These are phyloP conservation scores for Taxillus chinensis DNA, from an alignment of 164 flowering plant species.

Conservation along the genomic window DNA sequence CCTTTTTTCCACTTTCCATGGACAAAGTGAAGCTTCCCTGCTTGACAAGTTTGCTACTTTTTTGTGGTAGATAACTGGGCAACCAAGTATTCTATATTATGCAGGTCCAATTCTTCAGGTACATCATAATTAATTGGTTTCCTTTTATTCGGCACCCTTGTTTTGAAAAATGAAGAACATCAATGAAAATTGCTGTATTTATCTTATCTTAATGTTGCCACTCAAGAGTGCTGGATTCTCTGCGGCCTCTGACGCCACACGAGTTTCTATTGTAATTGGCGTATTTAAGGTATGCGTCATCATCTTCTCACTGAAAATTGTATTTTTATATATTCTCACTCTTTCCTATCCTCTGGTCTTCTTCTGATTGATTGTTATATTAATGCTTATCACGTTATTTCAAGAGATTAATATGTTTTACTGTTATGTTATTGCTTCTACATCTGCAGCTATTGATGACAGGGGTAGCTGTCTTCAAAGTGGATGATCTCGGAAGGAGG, in stretches of 20 bases:
- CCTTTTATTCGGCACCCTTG: no score
- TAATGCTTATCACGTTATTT: neutral
- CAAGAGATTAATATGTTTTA: neutral
- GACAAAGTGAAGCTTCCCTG: neutral
- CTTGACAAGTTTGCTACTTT: conserved; percentile 5
- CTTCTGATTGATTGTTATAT: neutral
- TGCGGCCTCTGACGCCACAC: conserved; percentile 89
- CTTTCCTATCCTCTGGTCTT: neutral
- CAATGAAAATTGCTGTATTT: no score
- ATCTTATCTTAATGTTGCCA: neutral
- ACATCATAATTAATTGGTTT: neutral
- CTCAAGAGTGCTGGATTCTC: conserved; percentile 84
- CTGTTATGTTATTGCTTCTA: no score
- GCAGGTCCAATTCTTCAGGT: conserved; percentile 99
- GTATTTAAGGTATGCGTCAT: conserved; percentile 56
- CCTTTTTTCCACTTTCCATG: neutral
- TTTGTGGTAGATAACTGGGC: conserved; percentile 81
- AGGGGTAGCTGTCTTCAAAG: conserved; percentile 77
- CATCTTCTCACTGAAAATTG: neutral
- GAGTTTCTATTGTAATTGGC: conserved; percentile 81
- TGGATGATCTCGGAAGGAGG: conserved; percentile 85
- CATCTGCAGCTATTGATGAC: conserved; percentile 75
- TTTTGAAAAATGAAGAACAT: no score
- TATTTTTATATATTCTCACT: neutral
- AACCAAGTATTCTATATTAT: conserved; percentile 94